Evolutionary conservation across 805 yeast genomes (phyloP), one percentile per base, ranked within the genome.

Genomic region (Starmerella kuoi): DNA sequence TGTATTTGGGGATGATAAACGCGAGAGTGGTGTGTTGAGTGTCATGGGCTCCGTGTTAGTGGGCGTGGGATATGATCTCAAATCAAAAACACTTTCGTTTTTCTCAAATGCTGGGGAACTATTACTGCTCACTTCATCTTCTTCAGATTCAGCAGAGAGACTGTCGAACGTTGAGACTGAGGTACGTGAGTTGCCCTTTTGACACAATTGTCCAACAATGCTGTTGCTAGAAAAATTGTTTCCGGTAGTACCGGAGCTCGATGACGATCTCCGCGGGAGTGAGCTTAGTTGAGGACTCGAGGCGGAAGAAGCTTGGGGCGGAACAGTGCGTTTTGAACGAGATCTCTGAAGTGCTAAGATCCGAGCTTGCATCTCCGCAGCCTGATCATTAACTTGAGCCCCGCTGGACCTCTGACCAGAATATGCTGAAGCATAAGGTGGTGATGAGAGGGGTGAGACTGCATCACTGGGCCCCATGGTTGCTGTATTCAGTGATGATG

Each of bases 271-370:
- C n/a, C 30, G 35, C 14, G 28, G 28, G 37, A 18, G 35, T 31
- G 39, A 14, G 26, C n/a, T 31, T 15, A 19, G 30, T 41, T 37
- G 38, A 24, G 51, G 56, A 41, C 53, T 59, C 14, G 60, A 47
- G 24, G 40, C 38, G 41, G 42, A 38, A 42, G 36, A 41, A 18
- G 38, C 41, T 43, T 28, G 46, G 43, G 49, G 49, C 26, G 18
- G 21, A 23, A 35, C 26, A 44, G 19, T 26, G 20, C 65, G 63
- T 37, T 64, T 62, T 45, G 75, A 77, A 51, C 95, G 72, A 55
- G 79, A 76, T 49, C 83, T 85, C 60, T 86, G 95, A 54, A 87
- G 82, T 0, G 94, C 95, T 59, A 81, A 64, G 28, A 87, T 70
- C 49, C 91, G 68, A 1, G 95, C 95, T 60, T 86, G 95, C 31